Evolutionary conservation across 108 stramenopile species (phyloP).

Genomic region (Pseudonitzschia delicatissima): DNA sequence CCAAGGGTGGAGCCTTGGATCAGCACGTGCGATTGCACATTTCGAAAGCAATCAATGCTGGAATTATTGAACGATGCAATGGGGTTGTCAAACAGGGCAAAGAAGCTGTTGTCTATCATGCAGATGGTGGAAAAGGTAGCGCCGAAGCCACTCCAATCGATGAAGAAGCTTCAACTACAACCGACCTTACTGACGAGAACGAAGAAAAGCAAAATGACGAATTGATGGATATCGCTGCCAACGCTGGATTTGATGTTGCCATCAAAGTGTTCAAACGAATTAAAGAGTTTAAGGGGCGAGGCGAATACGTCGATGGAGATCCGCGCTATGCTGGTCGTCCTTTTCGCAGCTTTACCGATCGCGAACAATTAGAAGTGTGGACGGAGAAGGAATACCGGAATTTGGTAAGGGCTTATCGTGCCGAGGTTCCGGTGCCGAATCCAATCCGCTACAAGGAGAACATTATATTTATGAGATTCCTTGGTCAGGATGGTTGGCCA

Average conservation of each 20-base stretch:
- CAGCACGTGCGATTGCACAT: constrained; percentile 56
- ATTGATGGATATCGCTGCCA: neutral
- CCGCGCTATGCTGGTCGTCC: constrained; percentile 50
- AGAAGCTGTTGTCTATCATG: constrained; percentile 81
- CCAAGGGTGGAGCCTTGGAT: constrained; percentile 72
- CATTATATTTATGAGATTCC: constrained; percentile 76
- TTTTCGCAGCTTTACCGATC: constrained; percentile 35
- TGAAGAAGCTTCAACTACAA: neutral
- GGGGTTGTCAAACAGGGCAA: constrained; percentile 84
- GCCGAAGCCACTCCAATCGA: neutral
- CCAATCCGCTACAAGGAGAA: constrained; percentile 70
- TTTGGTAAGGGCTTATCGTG: constrained; percentile 59
- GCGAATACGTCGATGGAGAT: constrained; percentile 74
- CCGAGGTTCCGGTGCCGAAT: constrained; percentile 64
- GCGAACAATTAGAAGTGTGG: constrained; percentile 71
- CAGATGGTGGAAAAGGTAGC: constrained; percentile 38
- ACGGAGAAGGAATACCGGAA: constrained; percentile 87
- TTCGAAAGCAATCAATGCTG: constrained; percentile 62
- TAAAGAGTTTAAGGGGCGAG: constrained; percentile 57
- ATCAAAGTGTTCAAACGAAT: constrained; percentile 86
- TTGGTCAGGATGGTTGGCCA: constrained; percentile 83
- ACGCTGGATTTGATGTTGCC: constrained; percentile 66
- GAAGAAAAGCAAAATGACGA: neutral
- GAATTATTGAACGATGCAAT: constrained; percentile 61
- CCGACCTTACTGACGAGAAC: neutral